Evolutionary conservation across 306 rosid genomes (phyloP), one percentile per base, ranked within the genome.

Genomic region (Cicer judaicum): DNA sequence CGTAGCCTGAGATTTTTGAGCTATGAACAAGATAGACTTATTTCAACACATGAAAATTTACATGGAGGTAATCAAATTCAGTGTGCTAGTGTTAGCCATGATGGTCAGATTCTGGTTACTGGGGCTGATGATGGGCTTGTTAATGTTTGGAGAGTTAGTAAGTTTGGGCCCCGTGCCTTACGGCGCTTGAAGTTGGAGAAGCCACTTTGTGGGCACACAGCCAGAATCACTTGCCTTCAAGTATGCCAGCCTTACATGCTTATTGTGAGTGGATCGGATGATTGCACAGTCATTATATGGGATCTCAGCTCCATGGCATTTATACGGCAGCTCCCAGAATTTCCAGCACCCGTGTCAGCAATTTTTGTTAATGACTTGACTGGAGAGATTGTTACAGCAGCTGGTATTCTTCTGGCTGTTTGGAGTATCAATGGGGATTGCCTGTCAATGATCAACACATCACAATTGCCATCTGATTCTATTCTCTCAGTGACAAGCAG

Each of bases 371-470:
- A 92, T 83, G 99, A 95, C 82, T 87, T 95, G 86, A 88, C 92
- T 1, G 99, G 99, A 76, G 97, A 95, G 71, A 90, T 95, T 80
- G 93, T 92, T 81, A 87, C 98, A 6, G 99, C 99, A 19, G 97
- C 99, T 54, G 99, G 99, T 64, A 92, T 87, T 81, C 83, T 95
- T 61, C 91, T 95, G 57, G 93, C 98, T 7, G 89, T 95, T 73
- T 95, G 99, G 99, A 92, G 98, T 78, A 78, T 92, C 65, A 95
- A 90, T 75, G 99, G 99, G 71, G 99, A 95, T 85, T 92, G 97
- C 86, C 93, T 95, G 77, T 91, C 99, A 14, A 70, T 87, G 86
- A 94, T 90, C 66, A 92, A 89, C 65, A 86, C 99, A 10, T 95
- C 99, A 52, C 99, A 92, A 78, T 86, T 95, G 75, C 99, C 99